phyloP scores from a whole-genome alignment of 495 filamentous ascomycete genomes.

The Penicillium ucsense region DNA sequence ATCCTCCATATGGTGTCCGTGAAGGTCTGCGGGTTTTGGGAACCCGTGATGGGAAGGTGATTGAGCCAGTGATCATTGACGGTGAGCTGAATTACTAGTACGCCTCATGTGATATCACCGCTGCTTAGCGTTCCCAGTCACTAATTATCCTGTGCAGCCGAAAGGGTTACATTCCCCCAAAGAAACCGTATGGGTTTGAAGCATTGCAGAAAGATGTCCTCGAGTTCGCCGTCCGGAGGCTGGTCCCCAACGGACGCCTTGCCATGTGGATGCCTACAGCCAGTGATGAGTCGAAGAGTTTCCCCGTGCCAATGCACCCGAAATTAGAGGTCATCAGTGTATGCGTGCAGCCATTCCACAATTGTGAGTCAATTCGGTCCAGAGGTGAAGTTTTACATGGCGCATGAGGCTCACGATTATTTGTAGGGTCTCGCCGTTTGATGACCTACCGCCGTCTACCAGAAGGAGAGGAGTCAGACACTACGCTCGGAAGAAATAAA shows the following conservation, averaged over 20 bases:
- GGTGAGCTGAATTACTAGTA: slow-evolving; percentile 64
- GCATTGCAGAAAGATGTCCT: slow-evolving; percentile 86
- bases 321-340: slow-evolving; percentile 66
- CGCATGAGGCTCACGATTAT: background rate
- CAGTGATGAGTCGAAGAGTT: slow-evolving; percentile 63
- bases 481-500: slow-evolving; percentile 25
- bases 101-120: slow-evolving; percentile 9
- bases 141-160: slow-evolving; percentile 38
- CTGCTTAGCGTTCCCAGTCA: background rate
- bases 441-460: slow-evolving; percentile 73
- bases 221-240: slow-evolving; percentile 62
- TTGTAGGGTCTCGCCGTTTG: slow-evolving; percentile 69
- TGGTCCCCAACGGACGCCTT: slow-evolving; percentile 75
- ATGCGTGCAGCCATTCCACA: slow-evolving; percentile 78
- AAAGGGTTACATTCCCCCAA: slow-evolving; percentile 76
- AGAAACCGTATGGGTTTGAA: slow-evolving; percentile 81
- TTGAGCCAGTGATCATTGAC: slow-evolving; percentile 55
- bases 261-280: slow-evolving; percentile 97
- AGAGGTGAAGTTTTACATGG: background rate
- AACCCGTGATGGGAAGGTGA: slow-evolving; percentile 52
- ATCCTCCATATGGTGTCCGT: slow-evolving; percentile 94
- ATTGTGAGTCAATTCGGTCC: slow-evolving; percentile 46
- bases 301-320: slow-evolving; percentile 68
- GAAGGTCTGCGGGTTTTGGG: slow-evolving; percentile 87
- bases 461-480: slow-evolving; percentile 45